Conservation (phyloP, 2,329 filamentous ascomycete genomes). For the Thermoascus crustaceus region DNA sequence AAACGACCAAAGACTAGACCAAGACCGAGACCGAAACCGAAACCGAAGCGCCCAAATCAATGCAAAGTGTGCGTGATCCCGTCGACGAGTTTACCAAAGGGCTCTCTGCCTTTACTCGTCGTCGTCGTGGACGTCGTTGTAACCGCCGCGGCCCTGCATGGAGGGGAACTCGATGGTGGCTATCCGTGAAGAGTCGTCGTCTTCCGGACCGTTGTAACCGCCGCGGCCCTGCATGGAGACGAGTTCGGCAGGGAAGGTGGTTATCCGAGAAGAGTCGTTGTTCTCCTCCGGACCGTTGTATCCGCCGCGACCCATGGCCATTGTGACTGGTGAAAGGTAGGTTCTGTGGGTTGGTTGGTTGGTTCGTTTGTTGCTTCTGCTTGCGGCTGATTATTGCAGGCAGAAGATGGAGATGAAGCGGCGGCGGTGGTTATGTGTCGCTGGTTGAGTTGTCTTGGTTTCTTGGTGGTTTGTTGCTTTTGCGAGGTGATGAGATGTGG, state of each 20-base stretch:
- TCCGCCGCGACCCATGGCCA: constrained; percentile 31
- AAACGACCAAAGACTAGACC: too few relatives aligned
- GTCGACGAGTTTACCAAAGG: constrained; percentile 1
- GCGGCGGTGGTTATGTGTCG: too few relatives aligned
- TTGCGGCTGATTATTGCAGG: too few relatives aligned
- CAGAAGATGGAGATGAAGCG: too few relatives aligned
- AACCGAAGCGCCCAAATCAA: too few relatives aligned
- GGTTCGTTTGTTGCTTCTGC: too few relatives aligned
- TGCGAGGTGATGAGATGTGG: neutral
- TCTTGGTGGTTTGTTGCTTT: neutral
- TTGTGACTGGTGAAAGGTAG: constrained; percentile 1
- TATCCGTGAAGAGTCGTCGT: constrained; percentile 7
- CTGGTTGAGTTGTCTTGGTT: neutral
- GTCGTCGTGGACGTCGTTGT: constrained; percentile 20
- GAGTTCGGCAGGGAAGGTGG: constrained; percentile 1
- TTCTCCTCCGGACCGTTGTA: constrained; percentile 22
- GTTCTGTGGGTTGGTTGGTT: constrained; percentile 1
- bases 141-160: constrained; percentile 24
- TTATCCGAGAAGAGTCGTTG: constrained; percentile 7
- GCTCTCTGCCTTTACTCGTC: constrained; percentile 6
- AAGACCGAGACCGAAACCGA: too few relatives aligned
- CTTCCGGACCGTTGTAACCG: constrained; percentile 21
- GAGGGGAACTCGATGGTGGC: constrained; percentile 4
- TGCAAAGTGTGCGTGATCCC: too few relatives aligned
- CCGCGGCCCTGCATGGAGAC: constrained; percentile 11